phyloP scores from a whole-genome alignment of 2,329 filamentous ascomycete species.

The Pseudogymnoascus sp. region DNA sequence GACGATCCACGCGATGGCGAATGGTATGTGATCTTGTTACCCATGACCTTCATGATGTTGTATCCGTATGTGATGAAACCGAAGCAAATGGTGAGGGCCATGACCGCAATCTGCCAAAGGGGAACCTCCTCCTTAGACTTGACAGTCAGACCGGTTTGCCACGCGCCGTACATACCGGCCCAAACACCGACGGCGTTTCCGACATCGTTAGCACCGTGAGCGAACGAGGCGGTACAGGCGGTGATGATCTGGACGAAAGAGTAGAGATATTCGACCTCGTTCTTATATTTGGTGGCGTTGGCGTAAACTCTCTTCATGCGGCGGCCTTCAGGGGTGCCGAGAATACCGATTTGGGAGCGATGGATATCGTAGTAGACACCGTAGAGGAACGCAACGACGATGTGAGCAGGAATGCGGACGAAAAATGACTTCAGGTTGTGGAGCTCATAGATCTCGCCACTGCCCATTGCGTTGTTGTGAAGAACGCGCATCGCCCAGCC shows the following conservation, averaged over 20 bases:
- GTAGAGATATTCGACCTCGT: constrained; percentile 58
- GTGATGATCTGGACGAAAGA: constrained; percentile 47
- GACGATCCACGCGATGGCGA: constrained; percentile 51
- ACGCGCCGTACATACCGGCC: constrained; percentile 62
- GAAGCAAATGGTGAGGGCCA: constrained; percentile 53
- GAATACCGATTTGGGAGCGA: constrained; percentile 60
- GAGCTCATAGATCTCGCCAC: constrained; percentile 65
- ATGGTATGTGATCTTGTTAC: constrained; percentile 71
- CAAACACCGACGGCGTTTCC: constrained; percentile 62
- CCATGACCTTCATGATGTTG: constrained; percentile 83
- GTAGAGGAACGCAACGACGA: constrained; percentile 58
- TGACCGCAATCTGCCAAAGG: constrained; percentile 67
- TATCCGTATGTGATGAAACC: constrained; percentile 70
- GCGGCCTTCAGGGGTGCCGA: constrained; percentile 62
- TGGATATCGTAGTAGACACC: constrained; percentile 78
- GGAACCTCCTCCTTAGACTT: constrained; percentile 58
- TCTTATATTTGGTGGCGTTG: constrained; percentile 55
- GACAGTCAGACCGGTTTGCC: constrained; percentile 53
- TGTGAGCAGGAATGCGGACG: constrained; percentile 61
- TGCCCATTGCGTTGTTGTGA: constrained; percentile 62
- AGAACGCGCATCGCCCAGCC: constrained; percentile 77
- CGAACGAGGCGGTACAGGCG: constrained; percentile 41
- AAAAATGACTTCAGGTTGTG: constrained; percentile 57
- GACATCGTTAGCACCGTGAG: constrained; percentile 69
- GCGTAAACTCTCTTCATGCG: constrained; percentile 64